Evolutionary conservation across 2,329 filamentous ascomycete genomes (phyloP), one percentile per base, ranked within the genome.

Genomic region (Colletotrichum tamarilloi): DNA sequence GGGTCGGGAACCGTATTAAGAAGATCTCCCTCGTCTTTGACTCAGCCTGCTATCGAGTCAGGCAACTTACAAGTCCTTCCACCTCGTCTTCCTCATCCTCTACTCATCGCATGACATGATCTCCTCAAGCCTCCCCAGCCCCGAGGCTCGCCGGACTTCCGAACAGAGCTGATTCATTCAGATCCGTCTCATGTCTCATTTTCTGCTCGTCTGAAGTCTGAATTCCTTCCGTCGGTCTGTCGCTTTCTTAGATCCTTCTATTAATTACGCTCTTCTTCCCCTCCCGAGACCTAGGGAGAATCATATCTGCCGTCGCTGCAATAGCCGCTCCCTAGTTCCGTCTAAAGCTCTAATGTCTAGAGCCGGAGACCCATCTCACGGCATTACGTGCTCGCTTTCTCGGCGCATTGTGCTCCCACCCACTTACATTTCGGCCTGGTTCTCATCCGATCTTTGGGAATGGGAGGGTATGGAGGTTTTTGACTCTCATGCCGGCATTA

Each of bases 71-170:
- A 49, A 11, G 8, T 49, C 16, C 3, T 57, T 42, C 30, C n/a
- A 28, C 22, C 38, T 30, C 49, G 5, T 22, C 19, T 9, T 46
- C 11, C 28, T 30, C 14, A n/a, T 28, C 19, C 11, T 35, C 26
- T 16, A 19, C 35, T 46, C 53, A 42, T 46, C 42, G 59, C 70
- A 69, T 69, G n/a, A 64, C 22, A 46, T 32, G 70, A 69, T 69
- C 66, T 38, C 30, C 66, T 42, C 42, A 63, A 72, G 69, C 69
- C 53, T 58, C 52, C 65, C 66, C 59, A 60, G 68, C 46, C 66
- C 14, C 46, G 38, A 30, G n/a, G 42, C 63, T 56, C 56, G 63
- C 63, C 63, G 56, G 60, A 67, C 49, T 67, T 22, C 63, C 68
- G 68, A 49, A 22, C 1, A 35, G 59, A 26, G 30, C 59, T 52